phyloP scores from a whole-genome alignment of 1,139 yeast species.

The Taiozyma onychis region DNA sequence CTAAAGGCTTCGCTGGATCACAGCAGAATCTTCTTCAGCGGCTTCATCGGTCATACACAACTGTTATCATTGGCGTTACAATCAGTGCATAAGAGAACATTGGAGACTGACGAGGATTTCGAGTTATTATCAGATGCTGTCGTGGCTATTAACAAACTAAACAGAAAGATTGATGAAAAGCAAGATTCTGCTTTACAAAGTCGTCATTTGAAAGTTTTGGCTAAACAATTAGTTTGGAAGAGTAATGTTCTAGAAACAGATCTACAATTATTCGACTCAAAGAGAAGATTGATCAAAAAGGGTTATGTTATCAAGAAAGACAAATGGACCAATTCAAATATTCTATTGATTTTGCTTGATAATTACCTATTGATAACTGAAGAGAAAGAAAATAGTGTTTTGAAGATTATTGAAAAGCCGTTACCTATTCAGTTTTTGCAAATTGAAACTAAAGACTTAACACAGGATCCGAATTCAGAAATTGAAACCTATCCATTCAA shows the following conservation, averaged over 20 bases:
- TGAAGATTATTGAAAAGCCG: conserved; percentile 50
- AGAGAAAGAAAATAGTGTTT: conserved; percentile 22
- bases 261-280: conserved; percentile 48
- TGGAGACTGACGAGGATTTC: conserved; percentile 50
- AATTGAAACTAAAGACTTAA: conserved; percentile 37
- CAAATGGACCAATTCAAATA: conserved; percentile 45
- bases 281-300: conserved; percentile 51
- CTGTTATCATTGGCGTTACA: conserved; percentile 61
- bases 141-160: conserved; percentile 38
- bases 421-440: conserved; percentile 55
- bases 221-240: conserved; percentile 47
- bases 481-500: conserved; percentile 36
- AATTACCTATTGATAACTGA: conserved; percentile 71
- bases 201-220: conserved; percentile 41
- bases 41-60: conserved; percentile 71
- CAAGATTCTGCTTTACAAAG: conserved; percentile 52
- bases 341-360: conserved; percentile 56
- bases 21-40: conserved; percentile 61
- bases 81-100: conserved; percentile 50
- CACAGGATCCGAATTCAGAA: conserved; percentile 16
- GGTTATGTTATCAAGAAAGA: conserved; percentile 62
- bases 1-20: conserved; percentile 41
- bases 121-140: conserved; percentile 50
- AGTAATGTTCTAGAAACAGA: conserved; percentile 31
- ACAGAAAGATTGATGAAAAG: conserved; percentile 45